Conservation (phyloP, 139 green algal species). For the Micractinium conductrix region DNA sequence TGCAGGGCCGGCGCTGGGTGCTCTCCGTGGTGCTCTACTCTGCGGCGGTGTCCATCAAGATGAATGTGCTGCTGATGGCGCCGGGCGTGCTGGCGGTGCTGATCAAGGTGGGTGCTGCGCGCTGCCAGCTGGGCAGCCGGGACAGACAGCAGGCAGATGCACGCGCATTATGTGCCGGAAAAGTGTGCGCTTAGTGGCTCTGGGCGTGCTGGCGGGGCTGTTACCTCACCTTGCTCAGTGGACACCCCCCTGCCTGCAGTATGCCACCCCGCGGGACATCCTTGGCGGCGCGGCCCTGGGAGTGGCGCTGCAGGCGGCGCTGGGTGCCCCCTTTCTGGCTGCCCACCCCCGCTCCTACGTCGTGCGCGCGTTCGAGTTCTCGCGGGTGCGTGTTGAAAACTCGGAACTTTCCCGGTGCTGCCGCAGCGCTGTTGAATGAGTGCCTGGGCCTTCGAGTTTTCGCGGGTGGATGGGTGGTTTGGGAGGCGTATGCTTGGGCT, state of each 20-base stretch:
- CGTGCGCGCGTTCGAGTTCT: conserved; percentile 75
- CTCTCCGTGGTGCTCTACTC: conserved; percentile 57
- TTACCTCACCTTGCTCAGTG: neutral
- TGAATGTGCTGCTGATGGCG: conserved; percentile 88
- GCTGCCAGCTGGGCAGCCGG: too few relatives aligned
- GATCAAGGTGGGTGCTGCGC: conserved; percentile 62
- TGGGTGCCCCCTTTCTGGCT: conserved; percentile 75
- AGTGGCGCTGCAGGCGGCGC: conserved; percentile 56
- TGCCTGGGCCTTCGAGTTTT: too few relatives aligned
- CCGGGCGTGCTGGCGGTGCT: conserved; percentile 73
- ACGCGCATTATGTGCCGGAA: too few relatives aligned
- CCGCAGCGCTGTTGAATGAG: too few relatives aligned
- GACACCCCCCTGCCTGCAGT: conserved; percentile 21
- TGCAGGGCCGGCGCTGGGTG: conserved; percentile 33
- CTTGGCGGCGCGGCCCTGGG: conserved; percentile 25
- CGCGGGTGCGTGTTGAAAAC: conserved; percentile 56
- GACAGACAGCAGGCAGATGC: too few relatives aligned
- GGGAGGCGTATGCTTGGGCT: too few relatives aligned
- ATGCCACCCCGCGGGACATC: conserved; percentile 6
- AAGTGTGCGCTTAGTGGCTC: neutral
- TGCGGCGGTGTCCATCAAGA: conserved; percentile 86
- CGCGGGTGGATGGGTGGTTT: too few relatives aligned
- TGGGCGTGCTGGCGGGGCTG: too few relatives aligned
- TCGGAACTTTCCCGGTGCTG: too few relatives aligned
- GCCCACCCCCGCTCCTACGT: conserved; percentile 63